Evolutionary conservation across 192 early-diverging fungal genomes (phyloP).

Genomic region (Coemansia sp.): DNA sequence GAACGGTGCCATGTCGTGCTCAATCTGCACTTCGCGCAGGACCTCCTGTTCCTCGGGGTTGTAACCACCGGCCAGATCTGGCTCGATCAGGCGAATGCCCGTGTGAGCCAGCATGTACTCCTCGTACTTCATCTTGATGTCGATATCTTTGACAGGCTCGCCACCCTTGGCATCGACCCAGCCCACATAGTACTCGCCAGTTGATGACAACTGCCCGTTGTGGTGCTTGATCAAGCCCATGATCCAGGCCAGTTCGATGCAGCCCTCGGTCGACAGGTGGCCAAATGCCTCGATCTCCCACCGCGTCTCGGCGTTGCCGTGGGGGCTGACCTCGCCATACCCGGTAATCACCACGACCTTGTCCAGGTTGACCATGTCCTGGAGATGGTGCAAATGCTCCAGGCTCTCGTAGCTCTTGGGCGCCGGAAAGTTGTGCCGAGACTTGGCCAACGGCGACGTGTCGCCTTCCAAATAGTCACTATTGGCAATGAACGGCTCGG

Average conservation of each 20-base stretch:
- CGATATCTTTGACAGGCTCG: slow-evolving; percentile 77
- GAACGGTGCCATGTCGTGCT: slow-evolving; percentile 80
- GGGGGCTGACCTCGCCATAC: slow-evolving; percentile 88
- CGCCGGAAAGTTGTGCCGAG: slow-evolving; percentile 79
- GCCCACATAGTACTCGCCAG: slow-evolving; percentile 43
- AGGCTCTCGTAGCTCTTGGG: slow-evolving; percentile 62
- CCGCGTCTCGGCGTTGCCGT: slow-evolving; percentile 81
- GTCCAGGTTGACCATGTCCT: slow-evolving; percentile 81
- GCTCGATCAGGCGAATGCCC: slow-evolving; percentile 59
- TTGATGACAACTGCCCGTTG: slow-evolving; percentile 38
- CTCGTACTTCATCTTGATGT: slow-evolving; percentile 86
- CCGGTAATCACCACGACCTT: slow-evolving; percentile 86
- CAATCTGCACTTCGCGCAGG: slow-evolving; percentile 80
- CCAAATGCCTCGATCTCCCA: slow-evolving; percentile 94
- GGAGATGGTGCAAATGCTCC: slow-evolving; percentile 57
- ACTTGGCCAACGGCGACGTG: slow-evolving; percentile 72
- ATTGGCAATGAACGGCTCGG: background rate
- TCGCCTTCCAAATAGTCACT: background rate
- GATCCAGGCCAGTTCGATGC: slow-evolving; percentile 95
- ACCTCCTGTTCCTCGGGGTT: slow-evolving; percentile 78
- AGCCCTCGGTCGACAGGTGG: slow-evolving; percentile 47
- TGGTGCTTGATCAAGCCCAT: slow-evolving; percentile 90
- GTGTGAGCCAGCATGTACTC: slow-evolving; percentile 77
- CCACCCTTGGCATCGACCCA: slow-evolving; percentile 82
- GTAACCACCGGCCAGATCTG: slow-evolving; percentile 75